Base-by-base conservation (phyloP, 2,329 filamentous ascomycete genomes). In the Aspergillus felis region DNA sequence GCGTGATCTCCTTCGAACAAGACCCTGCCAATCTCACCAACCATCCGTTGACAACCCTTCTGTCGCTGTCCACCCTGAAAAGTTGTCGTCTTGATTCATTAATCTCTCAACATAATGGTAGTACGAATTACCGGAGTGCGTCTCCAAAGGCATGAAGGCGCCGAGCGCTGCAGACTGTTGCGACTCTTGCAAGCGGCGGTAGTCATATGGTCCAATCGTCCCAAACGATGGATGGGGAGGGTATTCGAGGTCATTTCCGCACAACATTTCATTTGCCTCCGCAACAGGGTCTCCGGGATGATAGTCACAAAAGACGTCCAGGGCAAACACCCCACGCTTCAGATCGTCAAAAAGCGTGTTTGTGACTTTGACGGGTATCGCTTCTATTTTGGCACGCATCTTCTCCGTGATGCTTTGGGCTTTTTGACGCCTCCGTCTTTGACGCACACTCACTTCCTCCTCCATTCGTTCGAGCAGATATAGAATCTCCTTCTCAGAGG, bases 261-360 rank as follows among this genome's bases (percentile, higher is more conserved):
- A 62, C 46, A 55, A 55, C 9, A 54, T 35, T 35, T 70, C 68
- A 29, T 62, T 52, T 46, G 61, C 60, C 58, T 71, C 70, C 4
- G 66, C 66, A 46, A 57, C 57, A 1, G 59, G 52, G 27, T 71
- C 69, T 4, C 67, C 69, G 1, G 68, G 69, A 54, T 72, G 68
- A 49, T 72, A 72, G 28, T 72, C 66, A 47, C 70, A 67, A 7
- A 55, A 61, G 10, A 62, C 57, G 42, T 72, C 67, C 27, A 72
- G 56, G 4, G 63, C 66, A 51, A 72, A 72, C 7, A 72, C 58
- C 1, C 66, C 68, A 20, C 69, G 66, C 58, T 71, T 72, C 58
- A 72, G 55, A 38, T 70, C 68, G 48, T 66, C 64, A 24, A 68
- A 70, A 20, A 70, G 58, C 8, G 65, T 61, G 47, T 72, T 61